Percentiles rank a stretch among this genome's conserved stretches.
Evolutionary conservation across 2,329 filamentous ascomycete species (phyloP).

Genomic region (Cladosporium austrohemisphaericum): DNA sequence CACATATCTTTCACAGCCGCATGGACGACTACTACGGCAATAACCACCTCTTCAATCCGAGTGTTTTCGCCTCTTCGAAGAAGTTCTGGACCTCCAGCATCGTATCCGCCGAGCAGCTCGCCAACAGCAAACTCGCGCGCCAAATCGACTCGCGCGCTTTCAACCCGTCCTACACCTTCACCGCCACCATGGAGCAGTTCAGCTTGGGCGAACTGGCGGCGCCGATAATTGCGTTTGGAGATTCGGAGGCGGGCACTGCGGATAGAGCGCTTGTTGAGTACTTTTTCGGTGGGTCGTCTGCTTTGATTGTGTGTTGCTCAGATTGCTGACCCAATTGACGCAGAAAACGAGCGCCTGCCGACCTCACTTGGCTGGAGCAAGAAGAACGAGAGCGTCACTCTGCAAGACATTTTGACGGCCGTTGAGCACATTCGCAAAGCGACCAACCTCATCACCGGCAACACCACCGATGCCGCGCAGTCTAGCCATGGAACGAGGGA

Average conservation of each 20-base stretch:
- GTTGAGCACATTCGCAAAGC: conserved; percentile 17
- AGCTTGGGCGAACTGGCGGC: conserved; percentile 51
- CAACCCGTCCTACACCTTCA: conserved; percentile 51
- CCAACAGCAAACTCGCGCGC: conserved; percentile 46
- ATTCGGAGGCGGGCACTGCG: conserved; percentile 40
- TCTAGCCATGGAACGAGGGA: not conserved
- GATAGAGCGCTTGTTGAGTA: conserved; percentile 41
- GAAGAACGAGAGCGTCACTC: conserved; percentile 20
- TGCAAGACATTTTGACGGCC: conserved; percentile 17
- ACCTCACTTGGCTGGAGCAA: conserved; percentile 40
- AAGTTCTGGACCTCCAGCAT: conserved; percentile 45
- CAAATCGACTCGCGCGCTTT: conserved; percentile 43
- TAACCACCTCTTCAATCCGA: conserved; percentile 52
- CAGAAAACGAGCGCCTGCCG: conserved; percentile 44
- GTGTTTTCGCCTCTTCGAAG: conserved; percentile 46
- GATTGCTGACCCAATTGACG: not conserved
- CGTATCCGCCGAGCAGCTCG: conserved; percentile 42
- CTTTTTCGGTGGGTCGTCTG: conserved; percentile 47
- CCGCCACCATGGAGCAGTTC: conserved; percentile 41
- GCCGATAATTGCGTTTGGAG: conserved; percentile 50
- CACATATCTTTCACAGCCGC: conserved; percentile 33
- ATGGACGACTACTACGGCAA: conserved; percentile 50
- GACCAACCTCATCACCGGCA: conserved; percentile 15
- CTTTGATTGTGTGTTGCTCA: conserved; percentile 1
- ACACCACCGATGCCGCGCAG: not conserved